These are phyloP conservation scores for Fusarium clavum DNA, from an alignment of 2,329 filamentous ascomycete species.

Conservation along the genomic window DNA sequence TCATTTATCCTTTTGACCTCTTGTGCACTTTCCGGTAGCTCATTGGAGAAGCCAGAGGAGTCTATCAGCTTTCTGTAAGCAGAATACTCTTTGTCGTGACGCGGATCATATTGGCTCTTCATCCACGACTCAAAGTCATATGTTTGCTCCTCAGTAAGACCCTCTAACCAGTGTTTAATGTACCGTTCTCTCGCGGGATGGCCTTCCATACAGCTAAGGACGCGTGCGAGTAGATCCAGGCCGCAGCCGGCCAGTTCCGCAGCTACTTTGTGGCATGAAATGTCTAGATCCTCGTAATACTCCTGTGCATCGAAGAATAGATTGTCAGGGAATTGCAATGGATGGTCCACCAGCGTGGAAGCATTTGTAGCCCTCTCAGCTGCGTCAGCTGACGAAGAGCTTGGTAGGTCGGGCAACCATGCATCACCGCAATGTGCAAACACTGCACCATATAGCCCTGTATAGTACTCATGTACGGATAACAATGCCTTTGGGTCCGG, in stretches of 20 bases:
- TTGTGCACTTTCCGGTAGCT: too few relatives aligned
- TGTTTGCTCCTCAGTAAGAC: too few relatives aligned
- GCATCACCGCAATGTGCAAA: not conserved
- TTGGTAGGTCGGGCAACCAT: not conserved
- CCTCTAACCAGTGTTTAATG: not conserved
- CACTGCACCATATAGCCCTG: not conserved
- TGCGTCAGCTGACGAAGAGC: not conserved
- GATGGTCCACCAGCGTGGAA: too few relatives aligned
- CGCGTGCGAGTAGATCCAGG: not conserved
- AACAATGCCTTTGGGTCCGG: not conserved
- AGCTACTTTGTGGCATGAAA: not conserved
- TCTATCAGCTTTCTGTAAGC: not conserved
- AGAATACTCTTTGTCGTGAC: not conserved
- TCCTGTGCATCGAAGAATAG: not conserved
- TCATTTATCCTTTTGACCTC: too few relatives aligned
- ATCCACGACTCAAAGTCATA: not conserved
- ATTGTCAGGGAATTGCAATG: not conserved
- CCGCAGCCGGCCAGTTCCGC: not conserved
- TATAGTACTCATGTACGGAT: constrained; percentile 7
- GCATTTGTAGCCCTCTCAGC: too few relatives aligned
- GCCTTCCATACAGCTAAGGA: rapidly evolving
- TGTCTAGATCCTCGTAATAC: not conserved
- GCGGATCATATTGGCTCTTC: rapidly evolving
- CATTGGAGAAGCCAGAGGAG: rapidly evolving
- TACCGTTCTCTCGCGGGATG: rapidly evolving